Conservation (phyloP, 495 filamentous ascomycete genomes). For the Cryomyces antarcticus region DNA sequence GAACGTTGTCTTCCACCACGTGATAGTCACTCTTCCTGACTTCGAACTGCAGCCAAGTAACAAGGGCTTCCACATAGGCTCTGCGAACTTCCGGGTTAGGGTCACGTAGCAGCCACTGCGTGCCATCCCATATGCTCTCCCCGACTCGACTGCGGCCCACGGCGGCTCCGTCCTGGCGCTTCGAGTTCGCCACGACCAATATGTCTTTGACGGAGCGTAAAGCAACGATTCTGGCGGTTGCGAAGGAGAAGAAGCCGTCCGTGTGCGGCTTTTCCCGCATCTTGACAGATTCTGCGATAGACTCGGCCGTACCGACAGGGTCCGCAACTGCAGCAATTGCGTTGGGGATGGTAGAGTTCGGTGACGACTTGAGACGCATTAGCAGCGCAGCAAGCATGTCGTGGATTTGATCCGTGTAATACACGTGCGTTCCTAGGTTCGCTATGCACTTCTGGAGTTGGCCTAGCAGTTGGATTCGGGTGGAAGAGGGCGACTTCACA, state of each 20-base stretch:
- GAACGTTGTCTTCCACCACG: constrained; percentile 34
- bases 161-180: constrained; percentile 34
- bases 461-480: constrained; percentile 33
- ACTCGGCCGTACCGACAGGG: constrained; percentile 13
- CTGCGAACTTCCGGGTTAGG: constrained; percentile 52
- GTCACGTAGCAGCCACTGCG: constrained; percentile 72
- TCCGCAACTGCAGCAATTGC: constrained; percentile 19
- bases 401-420: constrained; percentile 81
- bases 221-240: constrained; percentile 51
- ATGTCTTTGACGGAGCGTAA: constrained; percentile 67
- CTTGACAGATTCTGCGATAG: constrained; percentile 22
- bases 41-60: constrained; percentile 66
- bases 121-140: constrained; percentile 73
- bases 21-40: constrained; percentile 46
- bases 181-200: constrained; percentile 53
- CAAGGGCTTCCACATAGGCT: constrained; percentile 63
- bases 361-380: constrained; percentile 46
- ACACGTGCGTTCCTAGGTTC: constrained; percentile 75
- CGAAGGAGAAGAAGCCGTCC: constrained; percentile 52
- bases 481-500: constrained; percentile 21
- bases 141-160: constrained; percentile 53
- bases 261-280: constrained; percentile 24
- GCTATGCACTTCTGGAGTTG: constrained; percentile 60
- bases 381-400: constrained; percentile 77
- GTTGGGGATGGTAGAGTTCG: constrained; percentile 19